Evolutionary conservation across 1,284 basidiomycete species (phyloP), one percentile per base, ranked within the genome.

Genomic region (Gastroboletus turbinatus): DNA sequence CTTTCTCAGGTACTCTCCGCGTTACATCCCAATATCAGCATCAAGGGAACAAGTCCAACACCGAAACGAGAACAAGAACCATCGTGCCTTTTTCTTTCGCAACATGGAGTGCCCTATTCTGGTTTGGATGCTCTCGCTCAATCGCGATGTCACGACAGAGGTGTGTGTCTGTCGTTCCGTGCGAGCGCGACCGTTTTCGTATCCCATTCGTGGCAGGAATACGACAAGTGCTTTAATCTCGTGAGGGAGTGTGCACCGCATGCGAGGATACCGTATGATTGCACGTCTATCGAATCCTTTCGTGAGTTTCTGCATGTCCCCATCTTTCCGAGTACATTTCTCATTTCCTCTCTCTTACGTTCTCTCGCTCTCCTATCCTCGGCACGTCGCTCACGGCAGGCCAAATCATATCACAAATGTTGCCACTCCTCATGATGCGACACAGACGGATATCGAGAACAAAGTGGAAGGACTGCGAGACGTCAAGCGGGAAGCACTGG

Each of bases 381-480:
- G 23, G 3, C 40, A 27, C 19, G 14, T 46, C 16, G 11, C 40
- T 61, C 19, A 55, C 7, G 35, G 16, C 68, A 91, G 89, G 87
- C 29, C 79, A 82, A 63, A 73, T 88, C 57, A 81, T 91, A 66
- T 83, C 83, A 21, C 77, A 85, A 58, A 84, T 90, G 75, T 75
- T 91, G n/a, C 88, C 89, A 0, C 75, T 90, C 16, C 82, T 91
- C 61, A 90, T 91, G 87, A 91, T 91, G 88, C 76, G 88, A 17
- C 89, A 91, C 69, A 78, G 88, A 57, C 82, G 88, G 29, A 87
- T 91, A 68, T 87, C 89, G 4, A 79, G 88, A 19, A 73, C 82
- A 19, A 84, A 85, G 59, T 91, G 89, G 89, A 75, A 78, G 53
- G 87, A 90, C 59, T 78, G 79, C 56, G 71, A 76, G 30, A 86